Percentiles rank a stretch among this genome's conserved stretches.
phyloP scores from a whole-genome alignment of 2,329 filamentous ascomycete species.

The Pleomassaria siparia region DNA sequence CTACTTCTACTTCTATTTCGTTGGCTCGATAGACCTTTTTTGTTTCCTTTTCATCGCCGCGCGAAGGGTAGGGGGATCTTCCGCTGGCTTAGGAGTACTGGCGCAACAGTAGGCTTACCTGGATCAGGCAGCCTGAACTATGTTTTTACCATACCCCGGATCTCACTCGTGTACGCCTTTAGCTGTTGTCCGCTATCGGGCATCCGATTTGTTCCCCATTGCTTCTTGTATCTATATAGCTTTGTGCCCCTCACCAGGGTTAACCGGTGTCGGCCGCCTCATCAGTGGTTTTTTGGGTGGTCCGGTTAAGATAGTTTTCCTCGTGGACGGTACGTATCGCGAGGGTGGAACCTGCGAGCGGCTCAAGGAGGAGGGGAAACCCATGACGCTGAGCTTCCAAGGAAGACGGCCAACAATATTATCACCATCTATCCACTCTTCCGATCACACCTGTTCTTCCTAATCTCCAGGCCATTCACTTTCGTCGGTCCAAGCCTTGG shows the following conservation, averaged over 20 bases:
- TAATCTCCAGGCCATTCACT: not conserved
- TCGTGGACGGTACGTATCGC: not conserved
- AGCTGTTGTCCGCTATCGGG: not conserved
- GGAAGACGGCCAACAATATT: conserved; percentile 2
- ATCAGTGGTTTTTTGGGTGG: conserved; percentile 5
- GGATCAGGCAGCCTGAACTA: not conserved
- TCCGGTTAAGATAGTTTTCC: conserved; percentile 1
- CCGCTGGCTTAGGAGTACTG: conserved; percentile 1
- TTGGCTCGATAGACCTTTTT: not conserved
- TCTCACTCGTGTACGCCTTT: not conserved
- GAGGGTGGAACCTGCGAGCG: not conserved
- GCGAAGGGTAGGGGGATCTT: not conserved
- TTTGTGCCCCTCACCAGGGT: conserved; percentile 11
- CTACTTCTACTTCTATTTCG: not conserved
- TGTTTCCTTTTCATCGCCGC: conserved; percentile 1
- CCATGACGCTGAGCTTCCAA: not conserved
- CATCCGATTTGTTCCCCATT: too few species aligned
- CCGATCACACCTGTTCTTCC: not conserved
- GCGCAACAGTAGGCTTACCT: not conserved
- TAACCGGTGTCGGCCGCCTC: conserved; percentile 11
- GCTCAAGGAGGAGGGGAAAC: not conserved
- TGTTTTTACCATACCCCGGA: conserved; percentile 3
- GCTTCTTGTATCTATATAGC: conserved; percentile 14
- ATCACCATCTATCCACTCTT: conserved; percentile 1
- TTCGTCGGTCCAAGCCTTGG: not conserved